A percentile compares a stretch with the other conserved stretches of the same genome.
Evolutionary conservation across 2,329 filamentous ascomycete genomes (phyloP).

Genomic region (Blastomyces parvus): DNA sequence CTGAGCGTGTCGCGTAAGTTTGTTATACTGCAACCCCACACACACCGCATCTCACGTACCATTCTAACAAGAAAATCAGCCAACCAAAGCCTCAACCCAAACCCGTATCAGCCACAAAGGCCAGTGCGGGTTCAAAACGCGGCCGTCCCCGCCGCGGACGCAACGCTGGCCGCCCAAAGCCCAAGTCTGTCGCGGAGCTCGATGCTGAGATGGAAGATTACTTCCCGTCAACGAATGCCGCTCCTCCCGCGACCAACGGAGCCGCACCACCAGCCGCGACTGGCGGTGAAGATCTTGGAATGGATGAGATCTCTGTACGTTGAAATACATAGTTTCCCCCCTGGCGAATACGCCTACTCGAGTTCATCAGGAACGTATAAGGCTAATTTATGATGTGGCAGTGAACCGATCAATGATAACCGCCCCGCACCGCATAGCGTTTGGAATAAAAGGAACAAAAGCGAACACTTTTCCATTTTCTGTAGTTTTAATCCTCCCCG

Average conservation of each 20-base stretch:
- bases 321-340: neutral
- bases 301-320: conserved; percentile 49
- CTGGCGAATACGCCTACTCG: neutral
- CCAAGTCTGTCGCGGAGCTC: conserved; percentile 89
- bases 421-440: neutral
- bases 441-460: neutral
- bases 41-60: neutral
- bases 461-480: neutral
- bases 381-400: neutral
- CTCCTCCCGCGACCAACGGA: conserved; percentile 38
- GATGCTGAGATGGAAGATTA: conserved; percentile 98
- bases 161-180: conserved; percentile 57
- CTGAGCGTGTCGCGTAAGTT: conserved; percentile 69
- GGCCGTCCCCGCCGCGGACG: conserved; percentile 47
- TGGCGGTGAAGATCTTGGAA: conserved; percentile 43
- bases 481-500: neutral
- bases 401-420: neutral
- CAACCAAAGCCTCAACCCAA: conserved; percentile 72
- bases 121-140: conserved; percentile 38
- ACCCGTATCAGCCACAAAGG: conserved; percentile 52
- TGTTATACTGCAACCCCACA: conserved; percentile 14
- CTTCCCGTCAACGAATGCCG: conserved; percentile 46
- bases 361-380: neutral
- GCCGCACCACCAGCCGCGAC: conserved; percentile 41
- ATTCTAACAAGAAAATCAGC: conserved; percentile 18